These are phyloP conservation scores for Tetraselmis chui DNA, from an alignment of 139 green algal genomes.

Conservation along the genomic window DNA sequence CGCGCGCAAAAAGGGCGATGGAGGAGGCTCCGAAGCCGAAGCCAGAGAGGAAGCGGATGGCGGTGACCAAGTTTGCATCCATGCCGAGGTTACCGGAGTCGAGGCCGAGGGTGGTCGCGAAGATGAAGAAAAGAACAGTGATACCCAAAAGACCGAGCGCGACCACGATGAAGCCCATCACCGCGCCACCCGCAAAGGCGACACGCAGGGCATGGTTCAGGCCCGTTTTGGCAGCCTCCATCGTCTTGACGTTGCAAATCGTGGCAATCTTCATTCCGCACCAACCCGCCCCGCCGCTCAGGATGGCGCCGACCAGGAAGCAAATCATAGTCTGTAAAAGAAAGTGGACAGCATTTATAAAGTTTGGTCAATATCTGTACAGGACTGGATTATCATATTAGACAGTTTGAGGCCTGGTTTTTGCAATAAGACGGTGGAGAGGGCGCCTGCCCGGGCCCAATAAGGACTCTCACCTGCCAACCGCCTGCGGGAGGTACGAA, in stretches of 20 bases:
- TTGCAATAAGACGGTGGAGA: slow-evolving; percentile 88
- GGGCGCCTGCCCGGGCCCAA: slow-evolving; percentile 92
- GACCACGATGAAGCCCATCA: slow-evolving; percentile 45
- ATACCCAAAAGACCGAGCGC: slow-evolving; percentile 33
- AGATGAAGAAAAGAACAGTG: slow-evolving; percentile 23
- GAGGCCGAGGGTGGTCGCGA: slow-evolving; percentile 1
- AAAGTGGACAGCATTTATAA: neutral
- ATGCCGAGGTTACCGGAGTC: neutral
- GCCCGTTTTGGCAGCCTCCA: slow-evolving; percentile 24
- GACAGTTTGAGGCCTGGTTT: slow-evolving; percentile 88
- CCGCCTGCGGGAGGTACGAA: slow-evolving; percentile 84
- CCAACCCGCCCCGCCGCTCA: slow-evolving; percentile 32
- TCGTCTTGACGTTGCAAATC: slow-evolving; percentile 36
- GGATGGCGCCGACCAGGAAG: slow-evolving; percentile 28
- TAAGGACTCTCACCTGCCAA: slow-evolving; percentile 94
- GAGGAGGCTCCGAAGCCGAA: slow-evolving; percentile 61
- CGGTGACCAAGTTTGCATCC: slow-evolving; percentile 11
- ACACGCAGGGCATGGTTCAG: slow-evolving; percentile 29
- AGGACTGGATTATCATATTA: slow-evolving; percentile 54
- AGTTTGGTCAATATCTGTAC: too few relatives aligned
- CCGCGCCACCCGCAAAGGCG: slow-evolving; percentile 33
- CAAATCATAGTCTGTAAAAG: slow-evolving; percentile 22
- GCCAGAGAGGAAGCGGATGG: slow-evolving; percentile 30
- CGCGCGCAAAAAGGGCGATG: slow-evolving; percentile 55
- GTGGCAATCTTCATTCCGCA: slow-evolving; percentile 37